Evolutionary conservation across 2,329 filamentous ascomycete genomes (phyloP).

Genomic region (Thelonectria rubi): DNA sequence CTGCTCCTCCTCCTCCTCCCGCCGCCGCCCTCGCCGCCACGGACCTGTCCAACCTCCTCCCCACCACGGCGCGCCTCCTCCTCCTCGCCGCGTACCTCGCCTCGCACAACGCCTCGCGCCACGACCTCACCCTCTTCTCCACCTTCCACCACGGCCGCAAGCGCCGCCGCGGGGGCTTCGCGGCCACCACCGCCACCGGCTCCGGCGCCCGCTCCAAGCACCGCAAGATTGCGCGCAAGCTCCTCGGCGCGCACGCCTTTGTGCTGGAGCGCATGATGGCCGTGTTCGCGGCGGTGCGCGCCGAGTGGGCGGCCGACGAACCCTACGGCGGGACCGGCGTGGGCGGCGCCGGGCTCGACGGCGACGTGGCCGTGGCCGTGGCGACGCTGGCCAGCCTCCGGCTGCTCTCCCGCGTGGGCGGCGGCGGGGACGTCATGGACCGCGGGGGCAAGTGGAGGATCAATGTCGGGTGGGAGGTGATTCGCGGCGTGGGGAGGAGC

Average conservation of each 20-base stretch:
- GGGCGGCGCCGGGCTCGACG: slow-evolving; percentile 53
- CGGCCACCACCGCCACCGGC: slow-evolving; percentile 38
- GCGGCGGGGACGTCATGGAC: slow-evolving; percentile 71
- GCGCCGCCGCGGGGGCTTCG: slow-evolving; percentile 58
- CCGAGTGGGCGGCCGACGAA: slow-evolving; percentile 57
- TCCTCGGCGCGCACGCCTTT: slow-evolving; percentile 81
- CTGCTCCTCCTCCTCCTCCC: background rate
- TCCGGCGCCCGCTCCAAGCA: slow-evolving; percentile 58
- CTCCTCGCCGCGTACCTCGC: slow-evolving; percentile 82
- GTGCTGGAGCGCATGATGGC: slow-evolving; percentile 81
- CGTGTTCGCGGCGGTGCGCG: slow-evolving; percentile 74
- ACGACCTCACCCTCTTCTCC: slow-evolving; percentile 79
- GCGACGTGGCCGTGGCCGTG: slow-evolving; percentile 70
- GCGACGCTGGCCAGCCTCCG: slow-evolving; percentile 77
- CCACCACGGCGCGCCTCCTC: slow-evolving; percentile 77
- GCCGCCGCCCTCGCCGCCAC: slow-evolving; percentile 35
- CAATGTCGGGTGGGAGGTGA: slow-evolving; percentile 81
- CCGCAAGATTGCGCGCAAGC: slow-evolving; percentile 78
- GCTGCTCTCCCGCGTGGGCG: slow-evolving; percentile 72
- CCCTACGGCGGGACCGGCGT: slow-evolving; percentile 29
- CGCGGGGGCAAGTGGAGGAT: slow-evolving; percentile 78
- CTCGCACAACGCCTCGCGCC: slow-evolving; percentile 79
- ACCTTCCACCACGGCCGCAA: slow-evolving; percentile 68
- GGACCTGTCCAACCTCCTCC: slow-evolving; percentile 67
- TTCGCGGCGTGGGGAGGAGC: slow-evolving; percentile 73